A percentile compares a stretch with the other conserved stretches of the same genome.
These are phyloP conservation scores for Solanum dulcamara DNA, from an alignment of 257 asterid species.

Conservation along the genomic window DNA sequence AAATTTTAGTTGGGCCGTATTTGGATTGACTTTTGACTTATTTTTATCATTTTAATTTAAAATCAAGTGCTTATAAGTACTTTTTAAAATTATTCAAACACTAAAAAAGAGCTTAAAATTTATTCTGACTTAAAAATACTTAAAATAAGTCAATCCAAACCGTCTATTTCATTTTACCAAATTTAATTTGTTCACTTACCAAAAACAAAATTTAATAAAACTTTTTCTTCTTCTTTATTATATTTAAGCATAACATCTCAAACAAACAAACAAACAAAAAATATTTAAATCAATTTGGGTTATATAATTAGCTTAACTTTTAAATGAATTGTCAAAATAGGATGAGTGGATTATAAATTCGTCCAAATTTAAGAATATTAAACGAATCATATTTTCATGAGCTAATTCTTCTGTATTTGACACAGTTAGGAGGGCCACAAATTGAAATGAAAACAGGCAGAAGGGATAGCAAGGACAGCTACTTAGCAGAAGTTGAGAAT, in stretches of 20 bases:
- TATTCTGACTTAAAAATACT: no score
- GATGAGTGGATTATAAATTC: no score
- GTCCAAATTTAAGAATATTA: neutral
- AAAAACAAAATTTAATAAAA: neutral
- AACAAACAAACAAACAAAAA: neutral
- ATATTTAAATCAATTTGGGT: no score
- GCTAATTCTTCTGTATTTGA: neutral
- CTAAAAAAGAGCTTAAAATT: no score
- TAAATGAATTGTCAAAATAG: neutral
- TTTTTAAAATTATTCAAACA: no score
- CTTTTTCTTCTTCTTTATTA: neutral
- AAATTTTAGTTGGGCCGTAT: neutral
- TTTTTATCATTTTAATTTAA: no score
- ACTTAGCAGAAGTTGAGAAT: conserved; percentile 26
- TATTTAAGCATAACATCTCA: neutral
- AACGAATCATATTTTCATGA: neutral
- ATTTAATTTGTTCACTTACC: neutral
- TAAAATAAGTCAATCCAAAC: no score
- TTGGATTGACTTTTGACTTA: no score
- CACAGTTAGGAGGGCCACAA: conserved; percentile 61
- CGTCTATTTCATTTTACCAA: neutral
- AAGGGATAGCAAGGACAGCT: conserved; percentile 47
- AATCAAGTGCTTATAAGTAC: no score
- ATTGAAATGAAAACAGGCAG: conserved; percentile 66
- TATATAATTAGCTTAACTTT: neutral